phyloP scores from a whole-genome alignment of 768 basidiomycete genomes.

The Agrocybe pediades region DNA sequence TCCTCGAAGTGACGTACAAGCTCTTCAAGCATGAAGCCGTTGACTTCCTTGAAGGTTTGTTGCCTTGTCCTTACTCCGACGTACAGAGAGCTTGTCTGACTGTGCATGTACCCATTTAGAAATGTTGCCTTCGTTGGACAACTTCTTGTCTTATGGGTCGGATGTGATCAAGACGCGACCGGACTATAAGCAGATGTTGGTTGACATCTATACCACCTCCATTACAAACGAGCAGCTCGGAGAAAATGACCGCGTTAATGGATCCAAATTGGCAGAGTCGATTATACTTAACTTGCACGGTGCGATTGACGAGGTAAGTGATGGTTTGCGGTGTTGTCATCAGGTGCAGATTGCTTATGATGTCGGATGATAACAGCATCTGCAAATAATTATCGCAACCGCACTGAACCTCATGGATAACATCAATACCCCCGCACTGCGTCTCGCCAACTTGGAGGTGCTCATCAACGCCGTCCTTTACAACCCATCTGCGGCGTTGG shows the following conservation, averaged over 20 bases:
- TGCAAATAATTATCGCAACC: conserved; percentile 66
- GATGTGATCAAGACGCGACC: conserved; percentile 71
- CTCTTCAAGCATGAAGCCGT: conserved; percentile 82
- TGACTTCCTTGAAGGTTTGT: conserved; percentile 84
- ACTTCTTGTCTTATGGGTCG: conserved; percentile 83
- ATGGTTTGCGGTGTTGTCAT: background rate
- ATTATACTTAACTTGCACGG: conserved; percentile 81
- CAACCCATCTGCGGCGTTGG: conserved; percentile 77
- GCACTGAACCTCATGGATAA: conserved; percentile 61
- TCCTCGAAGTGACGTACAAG: conserved; percentile 81
- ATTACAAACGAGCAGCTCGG: conserved; percentile 74
- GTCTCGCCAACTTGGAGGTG: conserved; percentile 80
- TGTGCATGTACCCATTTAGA: conserved; percentile 43
- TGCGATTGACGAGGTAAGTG: conserved; percentile 74
- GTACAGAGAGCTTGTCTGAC: background rate
- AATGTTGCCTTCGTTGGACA: conserved; percentile 87
- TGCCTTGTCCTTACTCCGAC: conserved; percentile 5
- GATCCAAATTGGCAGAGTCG: conserved; percentile 83
- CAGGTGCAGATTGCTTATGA: background rate
- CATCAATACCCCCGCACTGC: conserved; percentile 63
- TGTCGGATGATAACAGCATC: conserved; percentile 40
- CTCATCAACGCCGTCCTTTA: conserved; percentile 83
- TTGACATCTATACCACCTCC: conserved; percentile 82
- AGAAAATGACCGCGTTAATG: conserved; percentile 82
- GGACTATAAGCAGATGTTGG: conserved; percentile 77